Evolutionary conservation across 2,329 filamentous ascomycete species (phyloP).

Genomic region (Immersiporthe knoxdaviesiana): DNA sequence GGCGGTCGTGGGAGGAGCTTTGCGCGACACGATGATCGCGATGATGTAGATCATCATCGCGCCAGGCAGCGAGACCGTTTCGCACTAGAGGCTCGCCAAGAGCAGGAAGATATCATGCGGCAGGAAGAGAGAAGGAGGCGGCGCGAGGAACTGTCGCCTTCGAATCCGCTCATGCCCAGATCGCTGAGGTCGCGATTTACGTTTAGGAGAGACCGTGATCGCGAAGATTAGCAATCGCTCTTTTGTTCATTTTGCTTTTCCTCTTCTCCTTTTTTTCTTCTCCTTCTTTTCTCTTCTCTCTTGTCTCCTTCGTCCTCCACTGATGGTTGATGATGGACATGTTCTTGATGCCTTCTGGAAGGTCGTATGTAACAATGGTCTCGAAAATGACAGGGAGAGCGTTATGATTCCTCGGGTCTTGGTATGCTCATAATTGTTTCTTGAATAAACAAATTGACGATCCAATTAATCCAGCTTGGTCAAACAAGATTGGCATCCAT

Average conservation of each 20-base stretch:
- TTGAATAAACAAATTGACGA: not conserved
- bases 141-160: not conserved
- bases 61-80: constrained; percentile 11
- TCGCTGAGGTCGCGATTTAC: not conserved
- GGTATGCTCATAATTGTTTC: not conserved
- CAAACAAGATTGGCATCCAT: not conserved
- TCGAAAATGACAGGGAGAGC: not conserved
- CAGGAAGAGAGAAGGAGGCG: constrained; percentile 5
- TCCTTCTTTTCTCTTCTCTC: not conserved
- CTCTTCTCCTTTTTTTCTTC: not conserved
- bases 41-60: not conserved
- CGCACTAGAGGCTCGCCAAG: constrained; percentile 11
- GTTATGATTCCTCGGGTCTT: not conserved
- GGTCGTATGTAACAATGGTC: not conserved
- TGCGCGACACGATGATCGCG: not conserved
- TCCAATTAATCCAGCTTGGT: not conserved
- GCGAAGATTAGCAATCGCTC: not conserved
- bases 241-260: not conserved
- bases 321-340: not conserved
- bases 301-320: not conserved
- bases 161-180: not conserved
- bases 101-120: constrained; percentile 19
- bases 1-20: not conserved
- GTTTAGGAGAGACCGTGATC: not conserved
- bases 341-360: not conserved